Base-by-base conservation (phyloP, 768 basidiomycete species). In the Mycena rebaudengoi region DNA sequence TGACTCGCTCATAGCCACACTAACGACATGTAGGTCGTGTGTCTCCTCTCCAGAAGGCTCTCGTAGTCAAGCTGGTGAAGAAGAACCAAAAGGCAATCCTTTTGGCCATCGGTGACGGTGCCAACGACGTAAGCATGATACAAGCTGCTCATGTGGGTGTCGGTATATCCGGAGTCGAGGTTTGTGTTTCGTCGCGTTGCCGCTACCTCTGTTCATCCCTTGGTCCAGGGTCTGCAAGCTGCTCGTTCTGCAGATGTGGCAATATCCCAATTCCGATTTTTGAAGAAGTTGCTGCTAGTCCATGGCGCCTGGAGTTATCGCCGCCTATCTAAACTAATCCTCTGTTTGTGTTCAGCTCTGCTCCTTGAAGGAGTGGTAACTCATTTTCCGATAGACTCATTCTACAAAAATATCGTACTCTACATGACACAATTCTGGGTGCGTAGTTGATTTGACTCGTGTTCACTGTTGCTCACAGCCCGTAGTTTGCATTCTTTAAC, bases 341-440 rank as follows among this genome's bases (percentile, higher is more conserved):
- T 99, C 10, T 99, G 97, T 96, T 73, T 65, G 95, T 85, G 8
- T 45, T 29, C 30, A 12, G 37, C 10, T 35, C 23, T 20, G 20
- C 11, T n/a, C 14, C 16, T n/a, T 21, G 25, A 26, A 14, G 7
- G 8, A 21, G 18, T 29, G 23, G 48, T 33, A 52, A 54, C 58
- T 70, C 25, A 73, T 32, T 1, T 25, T 45, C 23, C 16, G 48
- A 14, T 71, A 98, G 96, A 94, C 78, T 98, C 96, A 1, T 98
- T 99, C 81, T 99, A 99, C 84, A 99, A 99, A 76, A 99, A 99
- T 76, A 98, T 99, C 65, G 91, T 91, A 29, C 84, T 99, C 16
- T 99, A 99, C 76, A 95, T 99, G 94, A 98, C 96, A 23, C 94
- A 97, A 65, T 99, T 99, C 76, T 99, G 96, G 96, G 96, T 96